Base-by-base conservation (phyloP, 805 yeast genomes). In the Kuraishia cidri region DNA sequence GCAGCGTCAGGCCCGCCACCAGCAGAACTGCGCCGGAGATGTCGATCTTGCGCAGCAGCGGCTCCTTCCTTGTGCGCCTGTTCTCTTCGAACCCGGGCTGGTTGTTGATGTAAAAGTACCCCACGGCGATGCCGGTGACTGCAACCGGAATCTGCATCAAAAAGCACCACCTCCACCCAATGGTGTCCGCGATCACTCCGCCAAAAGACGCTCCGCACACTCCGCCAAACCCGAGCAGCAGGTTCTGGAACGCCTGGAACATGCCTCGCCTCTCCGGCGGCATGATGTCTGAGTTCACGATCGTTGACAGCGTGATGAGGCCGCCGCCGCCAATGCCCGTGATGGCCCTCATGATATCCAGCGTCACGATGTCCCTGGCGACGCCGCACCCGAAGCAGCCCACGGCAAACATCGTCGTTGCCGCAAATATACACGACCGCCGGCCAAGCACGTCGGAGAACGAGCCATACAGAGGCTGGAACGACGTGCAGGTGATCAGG, bases 311-410 rank as follows among this genome's bases (percentile, higher is more conserved):
- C 0, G 88, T 69, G 32, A 79, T 75, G 47, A 85, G 70, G 1
- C 95, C 95, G 4, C 94, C 92, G 8, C 92, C 95, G 15, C 95
- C 95, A 36, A 82, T 68, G 13, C 95, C 95, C 19, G 94, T 77
- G 31, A 86, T 63, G 37, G 84, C 74, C 45, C 85, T 62, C 4
- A 80, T 80, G 21, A 69, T 39, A 46, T 71, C 46, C 54, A 74
- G 54, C 49, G 56, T 8, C 63, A 62, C 24, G 47, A 66, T 44
- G 56, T 62, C 34, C 52, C 51, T 18, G 41, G 54, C 71, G 2
- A 65, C 22, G 6, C 66, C 66, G 43, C 69, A 68, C 24, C 66
- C 44, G 0, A 49, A 39, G 29, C 66, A 55, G 36, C 76, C 72
- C 20, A 58, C 32, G 1, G 46, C 47, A 39, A 63, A 63, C 20